These are phyloP conservation scores for Auriscalpium microsporum DNA, from an alignment of 768 basidiomycete genomes.

Conservation along the genomic window DNA sequence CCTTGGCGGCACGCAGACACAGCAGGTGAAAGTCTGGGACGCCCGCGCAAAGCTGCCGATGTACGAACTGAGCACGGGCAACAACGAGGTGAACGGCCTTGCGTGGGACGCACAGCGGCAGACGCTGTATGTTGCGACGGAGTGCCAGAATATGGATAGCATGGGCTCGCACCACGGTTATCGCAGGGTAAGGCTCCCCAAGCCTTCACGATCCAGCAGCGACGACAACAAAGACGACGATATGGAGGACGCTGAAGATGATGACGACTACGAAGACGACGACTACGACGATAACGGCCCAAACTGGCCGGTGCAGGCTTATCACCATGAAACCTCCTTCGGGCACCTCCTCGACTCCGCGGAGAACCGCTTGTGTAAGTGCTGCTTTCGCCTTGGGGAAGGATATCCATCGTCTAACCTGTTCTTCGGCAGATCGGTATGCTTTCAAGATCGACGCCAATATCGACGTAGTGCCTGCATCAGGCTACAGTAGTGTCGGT, in stretches of 20 bases:
- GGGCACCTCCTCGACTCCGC: conserved; percentile 31
- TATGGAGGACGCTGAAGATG: conserved; percentile 14
- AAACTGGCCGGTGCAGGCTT: conserved; percentile 26
- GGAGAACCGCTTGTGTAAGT: conserved; percentile 28
- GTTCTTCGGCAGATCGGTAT: not conserved
- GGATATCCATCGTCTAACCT: not conserved
- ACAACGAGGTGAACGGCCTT: conserved; percentile 29
- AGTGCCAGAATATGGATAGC: conserved; percentile 24
- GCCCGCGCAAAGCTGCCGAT: conserved; percentile 26
- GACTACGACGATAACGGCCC: conserved; percentile 7
- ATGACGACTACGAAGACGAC: not conserved
- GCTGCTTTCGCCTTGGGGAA: not conserved
- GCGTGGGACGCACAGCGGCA: conserved; percentile 25
- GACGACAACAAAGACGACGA: conserved; percentile 15
- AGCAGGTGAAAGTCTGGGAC: conserved; percentile 37
- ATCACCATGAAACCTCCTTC: conserved; percentile 22
- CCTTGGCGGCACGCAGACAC: conserved; percentile 21
- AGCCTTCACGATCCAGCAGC: not conserved
- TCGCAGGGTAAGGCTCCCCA: conserved; percentile 17
- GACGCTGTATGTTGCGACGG: conserved; percentile 29
- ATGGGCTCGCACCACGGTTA: conserved; percentile 17
- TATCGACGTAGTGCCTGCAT: not conserved
- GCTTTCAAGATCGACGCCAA: not conserved
- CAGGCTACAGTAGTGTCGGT: not conserved
- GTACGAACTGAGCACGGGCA: conserved; percentile 38